Conservation (phyloP, 202 grass and related monocot genomes). For the Saccharum hybrid region DNA sequence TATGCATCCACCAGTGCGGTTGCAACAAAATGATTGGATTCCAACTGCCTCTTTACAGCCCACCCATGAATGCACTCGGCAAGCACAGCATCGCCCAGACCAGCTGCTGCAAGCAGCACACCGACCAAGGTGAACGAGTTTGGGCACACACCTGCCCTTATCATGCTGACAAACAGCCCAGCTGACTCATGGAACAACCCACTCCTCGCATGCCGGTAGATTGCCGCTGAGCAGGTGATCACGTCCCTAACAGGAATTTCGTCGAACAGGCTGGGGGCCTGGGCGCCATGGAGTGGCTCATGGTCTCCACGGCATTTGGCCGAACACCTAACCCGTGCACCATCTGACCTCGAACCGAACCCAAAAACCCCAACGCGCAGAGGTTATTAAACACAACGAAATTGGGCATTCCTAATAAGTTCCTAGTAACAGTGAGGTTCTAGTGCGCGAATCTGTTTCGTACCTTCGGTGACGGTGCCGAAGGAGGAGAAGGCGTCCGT, state of each 20-base stretch:
- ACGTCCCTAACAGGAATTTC: constrained; percentile 48
- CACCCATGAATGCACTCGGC: constrained; percentile 56
- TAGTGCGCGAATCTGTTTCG: not conserved
- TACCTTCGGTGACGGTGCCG: constrained; percentile 42
- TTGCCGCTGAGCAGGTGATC: constrained; percentile 47
- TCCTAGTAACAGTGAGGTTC: not conserved
- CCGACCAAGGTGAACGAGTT: constrained; percentile 70
- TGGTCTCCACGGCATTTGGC: constrained; percentile 13
- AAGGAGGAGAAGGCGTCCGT: constrained; percentile 78
- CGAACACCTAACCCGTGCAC: constrained; percentile 39
- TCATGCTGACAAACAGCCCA: constrained; percentile 52
- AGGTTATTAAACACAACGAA: constrained; percentile 33
- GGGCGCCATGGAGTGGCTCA: not conserved
- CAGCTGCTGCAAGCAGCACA: constrained; percentile 30
- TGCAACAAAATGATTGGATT: constrained; percentile 56
- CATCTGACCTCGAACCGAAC: constrained; percentile 38
- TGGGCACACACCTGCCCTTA: constrained; percentile 41
- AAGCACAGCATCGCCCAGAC: constrained; percentile 36
- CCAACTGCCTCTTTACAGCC: constrained; percentile 52
- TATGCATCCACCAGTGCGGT: constrained; percentile 69
- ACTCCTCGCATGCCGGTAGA: constrained; percentile 44
- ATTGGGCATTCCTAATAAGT: constrained; percentile 12
- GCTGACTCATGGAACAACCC: constrained; percentile 42
- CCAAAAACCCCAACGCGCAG: constrained; percentile 11
- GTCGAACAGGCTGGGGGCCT: constrained; percentile 37